Conservation (phyloP, 805 yeast species). For the Kockiozyma suomiensis region DNA sequence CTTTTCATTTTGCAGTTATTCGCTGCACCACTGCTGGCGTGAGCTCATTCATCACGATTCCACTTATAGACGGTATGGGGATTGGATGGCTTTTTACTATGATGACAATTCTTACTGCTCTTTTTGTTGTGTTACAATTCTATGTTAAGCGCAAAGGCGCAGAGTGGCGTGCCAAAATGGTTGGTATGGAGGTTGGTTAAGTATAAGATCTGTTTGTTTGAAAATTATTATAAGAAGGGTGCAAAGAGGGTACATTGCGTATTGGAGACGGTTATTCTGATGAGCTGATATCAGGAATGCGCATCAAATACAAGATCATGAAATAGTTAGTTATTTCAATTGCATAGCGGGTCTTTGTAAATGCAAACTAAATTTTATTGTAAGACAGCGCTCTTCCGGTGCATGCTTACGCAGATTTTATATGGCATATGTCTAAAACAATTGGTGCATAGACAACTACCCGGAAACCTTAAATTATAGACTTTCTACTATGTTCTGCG, state of each 20-base stretch:
- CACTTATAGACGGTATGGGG: slow-evolving; percentile 66
- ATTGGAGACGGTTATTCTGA: no score
- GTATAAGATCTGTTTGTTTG: no score
- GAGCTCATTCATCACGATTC: slow-evolving; percentile 75
- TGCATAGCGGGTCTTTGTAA: no score
- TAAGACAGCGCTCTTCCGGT: neutral
- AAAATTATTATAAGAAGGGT: no score
- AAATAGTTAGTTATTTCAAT: no score
- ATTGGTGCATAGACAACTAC: neutral
- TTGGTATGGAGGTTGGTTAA: slow-evolving; percentile 11
- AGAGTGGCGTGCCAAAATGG: slow-evolving; percentile 25
- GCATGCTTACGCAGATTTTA: neutral
- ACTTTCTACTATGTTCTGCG: no score
- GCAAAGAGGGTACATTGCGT: no score
- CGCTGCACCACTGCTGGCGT: slow-evolving; percentile 74
- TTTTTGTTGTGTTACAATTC: slow-evolving; percentile 24
- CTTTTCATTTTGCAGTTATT: slow-evolving; percentile 48
- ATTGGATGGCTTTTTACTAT: slow-evolving; percentile 71
- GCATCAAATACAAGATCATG: no score
- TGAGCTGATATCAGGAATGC: no score
- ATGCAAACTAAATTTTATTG: no score
- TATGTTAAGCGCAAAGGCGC: slow-evolving; percentile 28
- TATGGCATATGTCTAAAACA: neutral
- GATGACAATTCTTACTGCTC: slow-evolving; percentile 52
- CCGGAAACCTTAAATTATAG: neutral